A percentile compares a stretch with the other conserved stretches of the same genome.
These are phyloP conservation scores for Parsonsia alboflavescens DNA, from an alignment of 257 asterid species.

Conservation along the genomic window DNA sequence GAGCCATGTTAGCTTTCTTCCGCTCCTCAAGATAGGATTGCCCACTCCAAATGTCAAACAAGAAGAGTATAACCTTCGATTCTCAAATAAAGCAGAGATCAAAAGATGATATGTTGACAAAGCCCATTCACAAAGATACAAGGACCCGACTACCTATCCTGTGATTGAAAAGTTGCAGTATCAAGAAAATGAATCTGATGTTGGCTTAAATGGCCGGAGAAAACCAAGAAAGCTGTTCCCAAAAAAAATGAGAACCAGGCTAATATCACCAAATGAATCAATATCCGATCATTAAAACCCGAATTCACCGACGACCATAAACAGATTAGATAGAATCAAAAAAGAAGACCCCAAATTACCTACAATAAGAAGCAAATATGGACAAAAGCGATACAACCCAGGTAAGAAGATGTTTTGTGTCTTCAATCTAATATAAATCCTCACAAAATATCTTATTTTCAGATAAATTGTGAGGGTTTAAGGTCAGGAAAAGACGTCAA, in stretches of 20 bases:
- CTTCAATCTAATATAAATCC: conserved; percentile 7
- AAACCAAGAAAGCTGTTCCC: background rate
- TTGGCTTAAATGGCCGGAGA: conserved; percentile 1
- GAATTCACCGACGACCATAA: background rate
- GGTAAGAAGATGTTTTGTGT: background rate
- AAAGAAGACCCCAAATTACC: background rate
- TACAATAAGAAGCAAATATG: background rate
- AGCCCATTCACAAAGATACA: background rate
- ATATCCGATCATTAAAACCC: background rate
- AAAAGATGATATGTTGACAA: conserved; percentile 18
- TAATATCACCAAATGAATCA: too few relatives aligned
- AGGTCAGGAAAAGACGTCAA: conserved; percentile 7
- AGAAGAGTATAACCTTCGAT: background rate
- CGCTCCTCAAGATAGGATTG: background rate
- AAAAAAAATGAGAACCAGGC: background rate
- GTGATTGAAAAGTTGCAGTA: background rate
- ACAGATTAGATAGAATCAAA: background rate
- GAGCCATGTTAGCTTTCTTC: conserved; percentile 42
- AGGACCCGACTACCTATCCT: background rate
- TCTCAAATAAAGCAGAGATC: background rate
- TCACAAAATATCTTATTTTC: conserved; percentile 10
- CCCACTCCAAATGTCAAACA: background rate
- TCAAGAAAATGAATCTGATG: conserved; percentile 8
- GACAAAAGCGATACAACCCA: background rate
- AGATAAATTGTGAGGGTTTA: conserved; percentile 18